Conservation (phyloP, 2,329 filamentous ascomycete species). For the Fusarium foetens region DNA sequence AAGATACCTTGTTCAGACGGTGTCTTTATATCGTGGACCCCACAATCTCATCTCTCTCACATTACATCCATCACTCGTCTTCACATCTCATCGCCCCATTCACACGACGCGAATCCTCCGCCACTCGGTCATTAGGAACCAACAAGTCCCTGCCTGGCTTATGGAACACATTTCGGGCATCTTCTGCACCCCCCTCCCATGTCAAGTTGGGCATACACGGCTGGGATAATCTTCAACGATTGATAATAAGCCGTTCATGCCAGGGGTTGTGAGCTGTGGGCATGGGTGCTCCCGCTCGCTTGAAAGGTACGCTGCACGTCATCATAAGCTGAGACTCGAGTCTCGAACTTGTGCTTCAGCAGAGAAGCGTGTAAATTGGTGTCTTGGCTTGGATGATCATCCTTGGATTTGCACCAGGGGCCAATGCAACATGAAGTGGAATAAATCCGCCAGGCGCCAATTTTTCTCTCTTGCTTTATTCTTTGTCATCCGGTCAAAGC, state of each 20-base stretch:
- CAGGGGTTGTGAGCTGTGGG: slow-evolving; percentile 26
- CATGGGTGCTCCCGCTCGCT: slow-evolving; percentile 39
- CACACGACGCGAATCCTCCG: not conserved
- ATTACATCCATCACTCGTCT: slow-evolving; percentile 20
- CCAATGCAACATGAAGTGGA: slow-evolving; percentile 10
- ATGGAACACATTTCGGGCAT: slow-evolving; percentile 8
- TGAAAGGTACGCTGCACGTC: slow-evolving; percentile 37
- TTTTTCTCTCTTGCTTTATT: not conserved
- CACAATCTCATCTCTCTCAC: slow-evolving; percentile 36
- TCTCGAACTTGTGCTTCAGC: slow-evolving; percentile 20
- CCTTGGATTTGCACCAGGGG: slow-evolving; percentile 5
- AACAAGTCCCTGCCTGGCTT: not conserved
- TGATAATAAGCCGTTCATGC: slow-evolving; percentile 13
- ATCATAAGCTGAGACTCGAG: slow-evolving; percentile 41
- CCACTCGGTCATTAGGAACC: slow-evolving; percentile 7
- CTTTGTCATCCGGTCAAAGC: slow-evolving; percentile 11
- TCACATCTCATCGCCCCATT: slow-evolving; percentile 28
- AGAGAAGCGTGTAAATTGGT: slow-evolving; percentile 1
- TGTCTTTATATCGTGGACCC: slow-evolving; percentile 21
- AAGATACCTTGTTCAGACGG: slow-evolving; percentile 6
- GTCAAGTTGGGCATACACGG: slow-evolving; percentile 3
- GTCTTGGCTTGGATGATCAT: slow-evolving; percentile 9
- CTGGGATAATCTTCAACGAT: slow-evolving; percentile 1
- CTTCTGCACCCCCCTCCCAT: slow-evolving; percentile 22
- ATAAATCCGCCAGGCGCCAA: slow-evolving; percentile 5